Evolutionary conservation across 139 green algal genomes (phyloP).

Genomic region (Chlorella sorokiniana): DNA sequence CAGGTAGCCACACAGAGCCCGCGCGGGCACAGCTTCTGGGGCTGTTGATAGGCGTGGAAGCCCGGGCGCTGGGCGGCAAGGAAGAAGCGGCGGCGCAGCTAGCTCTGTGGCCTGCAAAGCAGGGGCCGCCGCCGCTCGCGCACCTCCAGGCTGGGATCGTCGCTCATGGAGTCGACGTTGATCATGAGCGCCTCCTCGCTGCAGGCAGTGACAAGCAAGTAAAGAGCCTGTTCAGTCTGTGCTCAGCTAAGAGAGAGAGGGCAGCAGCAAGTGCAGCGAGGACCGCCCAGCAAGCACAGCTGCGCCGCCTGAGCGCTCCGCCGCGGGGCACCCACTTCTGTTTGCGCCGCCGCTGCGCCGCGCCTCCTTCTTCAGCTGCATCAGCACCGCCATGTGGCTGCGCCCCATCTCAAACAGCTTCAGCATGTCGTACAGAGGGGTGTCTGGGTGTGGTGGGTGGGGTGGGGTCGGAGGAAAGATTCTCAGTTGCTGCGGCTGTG

Average conservation of each 20-base stretch:
- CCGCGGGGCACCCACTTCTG: neutral
- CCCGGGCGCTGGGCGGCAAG: no score
- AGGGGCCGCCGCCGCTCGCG: neutral
- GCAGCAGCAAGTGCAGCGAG: no score
- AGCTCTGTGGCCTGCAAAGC: no score
- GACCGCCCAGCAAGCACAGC: neutral
- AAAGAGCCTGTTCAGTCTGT: neutral
- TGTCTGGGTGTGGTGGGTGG: constrained; percentile 30
- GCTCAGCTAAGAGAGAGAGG: no score
- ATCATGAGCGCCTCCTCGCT: constrained; percentile 13
- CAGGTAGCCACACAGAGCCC: neutral
- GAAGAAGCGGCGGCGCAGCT: no score
- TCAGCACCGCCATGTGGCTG: constrained; percentile 89
- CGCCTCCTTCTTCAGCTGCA: constrained; percentile 42
- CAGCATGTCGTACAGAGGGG: constrained; percentile 88
- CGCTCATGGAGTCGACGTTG: constrained; percentile 11
- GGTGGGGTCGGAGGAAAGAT: neutral
- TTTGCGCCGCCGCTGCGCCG: neutral
- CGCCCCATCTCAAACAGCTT: constrained; percentile 90
- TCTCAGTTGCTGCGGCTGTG: neutral
- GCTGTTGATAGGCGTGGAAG: no score
- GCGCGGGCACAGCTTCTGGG: no score
- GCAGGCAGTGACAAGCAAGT: neutral
- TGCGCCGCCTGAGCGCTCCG: neutral
- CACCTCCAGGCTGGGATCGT: constrained; percentile 4